Evolutionary conservation across 2,329 filamentous ascomycete genomes (phyloP).

Genomic region (Xylariales sp.): DNA sequence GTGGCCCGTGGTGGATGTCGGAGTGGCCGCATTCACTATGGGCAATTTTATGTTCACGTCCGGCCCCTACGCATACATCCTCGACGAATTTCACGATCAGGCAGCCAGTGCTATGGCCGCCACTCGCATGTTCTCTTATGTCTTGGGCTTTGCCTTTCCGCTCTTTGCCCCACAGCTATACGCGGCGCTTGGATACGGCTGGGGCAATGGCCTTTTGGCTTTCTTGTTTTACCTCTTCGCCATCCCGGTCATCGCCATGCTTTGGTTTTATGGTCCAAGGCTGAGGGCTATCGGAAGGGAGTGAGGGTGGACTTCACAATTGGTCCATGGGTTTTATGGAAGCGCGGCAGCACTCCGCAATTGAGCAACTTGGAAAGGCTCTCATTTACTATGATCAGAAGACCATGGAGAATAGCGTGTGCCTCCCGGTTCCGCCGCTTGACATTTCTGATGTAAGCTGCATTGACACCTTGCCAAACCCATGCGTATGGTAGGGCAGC

Average conservation of each 20-base stretch:
- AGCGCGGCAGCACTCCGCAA: too few relatives aligned
- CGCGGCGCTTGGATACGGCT: not conserved
- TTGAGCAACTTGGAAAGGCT: too few relatives aligned
- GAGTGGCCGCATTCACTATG: not conserved
- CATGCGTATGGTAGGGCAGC: too few relatives aligned
- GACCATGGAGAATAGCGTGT: too few relatives aligned
- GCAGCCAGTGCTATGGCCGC: not conserved
- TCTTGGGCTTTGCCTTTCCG: not conserved
- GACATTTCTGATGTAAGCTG: too few relatives aligned
- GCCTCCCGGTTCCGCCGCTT: too few relatives aligned
- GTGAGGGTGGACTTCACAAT: too few relatives aligned
- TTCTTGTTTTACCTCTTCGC: not conserved
- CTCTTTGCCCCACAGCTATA: not conserved
- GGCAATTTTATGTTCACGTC: not conserved
- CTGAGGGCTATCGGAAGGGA: not conserved
- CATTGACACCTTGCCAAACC: too few relatives aligned
- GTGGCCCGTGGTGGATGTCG: not conserved
- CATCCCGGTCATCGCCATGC: not conserved
- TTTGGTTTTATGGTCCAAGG: not conserved
- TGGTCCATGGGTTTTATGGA: too few relatives aligned
- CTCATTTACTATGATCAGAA: too few relatives aligned
- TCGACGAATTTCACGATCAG: not conserved
- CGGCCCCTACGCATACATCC: not conserved
- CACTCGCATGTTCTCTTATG: not conserved
- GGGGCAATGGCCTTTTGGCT: not conserved